Evolutionary conservation across 1,284 basidiomycete genomes (phyloP), one percentile per base, ranked within the genome.

Genomic region (Boletus austroedulis): DNA sequence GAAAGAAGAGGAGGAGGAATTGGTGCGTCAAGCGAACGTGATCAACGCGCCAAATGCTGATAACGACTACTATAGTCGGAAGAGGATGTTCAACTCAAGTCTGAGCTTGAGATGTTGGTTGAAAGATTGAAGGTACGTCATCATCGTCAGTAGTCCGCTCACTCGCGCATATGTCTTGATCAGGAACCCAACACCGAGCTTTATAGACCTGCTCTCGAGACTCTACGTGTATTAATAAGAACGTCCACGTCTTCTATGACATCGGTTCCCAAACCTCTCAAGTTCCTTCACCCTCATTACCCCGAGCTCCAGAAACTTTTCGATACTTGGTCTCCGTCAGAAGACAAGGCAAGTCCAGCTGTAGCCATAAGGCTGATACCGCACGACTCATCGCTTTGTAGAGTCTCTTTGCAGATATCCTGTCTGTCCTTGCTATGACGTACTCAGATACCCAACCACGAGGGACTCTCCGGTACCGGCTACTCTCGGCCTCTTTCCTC

Each of bases 391-490:
- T 48, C 54, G 23, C 53, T 32, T 47, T 57, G 4, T 65, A 96
- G 90, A 89, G 91, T 64, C 84, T 98, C 34, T 95, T 99, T 68
- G 95, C 95, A n/a, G 96, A 98, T 65, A 98, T 99, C 62, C 84
- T 99, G 32, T 98, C 96, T 28, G 97, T 99, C 5, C 87, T 99
- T 50, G 97, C 96, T n/a, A 99, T 99, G 97, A 99, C 97, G 21
- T 99, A 99, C 75, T 98, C 95, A 8, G 96, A 99, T 77, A 97
- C 94, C 19, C 78, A 94, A 83, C 86, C 94, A 14, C 84, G 95
- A 54, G 97, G 97, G 57, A 99, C 97, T 2, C 87, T 99, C 29
- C 86, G 87, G 65, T 98, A 95, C 76, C 90, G 94, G 55, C 82
- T 98, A 36, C 81, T 92, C 51, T 91, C 94, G 10, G 83, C 85